Conservation (phyloP, 2,329 filamentous ascomycete genomes). For the Chaetomium strumarium region DNA sequence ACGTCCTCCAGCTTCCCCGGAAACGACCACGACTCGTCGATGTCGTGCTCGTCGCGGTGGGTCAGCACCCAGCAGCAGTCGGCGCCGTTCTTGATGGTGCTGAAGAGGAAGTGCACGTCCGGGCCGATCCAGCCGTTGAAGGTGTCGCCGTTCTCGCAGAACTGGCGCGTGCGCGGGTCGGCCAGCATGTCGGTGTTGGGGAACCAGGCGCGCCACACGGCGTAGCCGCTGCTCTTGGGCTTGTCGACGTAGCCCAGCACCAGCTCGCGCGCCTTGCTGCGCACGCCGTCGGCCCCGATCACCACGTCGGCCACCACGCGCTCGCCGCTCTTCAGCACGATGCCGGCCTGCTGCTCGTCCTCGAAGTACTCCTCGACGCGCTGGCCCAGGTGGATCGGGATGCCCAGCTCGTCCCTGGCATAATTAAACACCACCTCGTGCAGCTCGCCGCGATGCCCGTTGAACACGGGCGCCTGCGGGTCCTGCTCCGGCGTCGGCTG, state of each 20-base stretch:
- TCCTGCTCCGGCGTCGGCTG: conserved; percentile 42
- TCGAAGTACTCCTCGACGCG: conserved; percentile 51
- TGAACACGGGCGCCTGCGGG: conserved; percentile 48
- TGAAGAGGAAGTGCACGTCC: conserved; percentile 52
- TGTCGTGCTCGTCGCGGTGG: conserved; percentile 47
- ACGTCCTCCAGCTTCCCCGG: conserved; percentile 48
- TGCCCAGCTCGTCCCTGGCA: conserved; percentile 46
- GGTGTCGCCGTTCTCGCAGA: conserved; percentile 51
- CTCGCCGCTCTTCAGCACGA: conserved; percentile 43
- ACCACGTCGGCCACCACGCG: conserved; percentile 45
- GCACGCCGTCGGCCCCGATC: conserved; percentile 50
- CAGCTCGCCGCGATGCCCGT: conserved; percentile 55
- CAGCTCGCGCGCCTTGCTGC: conserved; percentile 45
- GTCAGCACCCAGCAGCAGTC: conserved; percentile 56
- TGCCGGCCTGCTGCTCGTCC: conserved; percentile 43
- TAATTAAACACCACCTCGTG: conserved; percentile 55
- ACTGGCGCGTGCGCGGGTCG: conserved; percentile 47
- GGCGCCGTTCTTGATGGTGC: conserved; percentile 48
- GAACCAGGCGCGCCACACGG: conserved; percentile 50
- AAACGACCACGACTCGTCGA: conserved; percentile 51
- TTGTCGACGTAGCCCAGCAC: conserved; percentile 47
- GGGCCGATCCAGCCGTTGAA: conserved; percentile 56
- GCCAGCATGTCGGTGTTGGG: conserved; percentile 45
- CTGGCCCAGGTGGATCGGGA: conserved; percentile 50
- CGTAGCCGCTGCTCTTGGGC: conserved; percentile 46